Conservation (phyloP, 2,329 filamentous ascomycete genomes). For the Paecilomyces sp. region DNA sequence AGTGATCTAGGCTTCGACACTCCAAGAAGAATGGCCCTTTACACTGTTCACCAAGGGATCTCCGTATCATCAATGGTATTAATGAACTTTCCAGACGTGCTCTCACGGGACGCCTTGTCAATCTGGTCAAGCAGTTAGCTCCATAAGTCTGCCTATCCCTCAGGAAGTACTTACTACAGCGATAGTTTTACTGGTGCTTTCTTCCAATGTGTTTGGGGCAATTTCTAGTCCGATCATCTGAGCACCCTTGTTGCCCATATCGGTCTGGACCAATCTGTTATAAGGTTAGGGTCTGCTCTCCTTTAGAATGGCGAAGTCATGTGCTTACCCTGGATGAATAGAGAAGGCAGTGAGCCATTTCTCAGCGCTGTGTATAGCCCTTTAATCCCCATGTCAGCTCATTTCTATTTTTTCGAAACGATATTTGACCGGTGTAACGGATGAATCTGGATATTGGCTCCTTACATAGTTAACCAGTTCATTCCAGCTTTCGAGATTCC, state of each 20-base stretch:
- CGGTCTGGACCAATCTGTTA: conserved; percentile 15
- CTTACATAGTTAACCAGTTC: neutral
- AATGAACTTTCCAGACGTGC: conserved; percentile 13
- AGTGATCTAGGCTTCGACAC: neutral
- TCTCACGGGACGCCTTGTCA: conserved; percentile 6
- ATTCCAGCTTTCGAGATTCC: neutral
- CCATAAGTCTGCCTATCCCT: neutral
- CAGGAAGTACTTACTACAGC: neutral
- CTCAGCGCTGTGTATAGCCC: neutral
- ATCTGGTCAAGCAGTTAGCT: conserved; percentile 10
- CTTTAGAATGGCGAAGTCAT: no score
- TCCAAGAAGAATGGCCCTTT: neutral
- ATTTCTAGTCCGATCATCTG: conserved; percentile 8
- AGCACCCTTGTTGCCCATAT: conserved; percentile 14
- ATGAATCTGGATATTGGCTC: neutral
- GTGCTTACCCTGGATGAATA: conserved; percentile 11
- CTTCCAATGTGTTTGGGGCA: conserved; percentile 12
- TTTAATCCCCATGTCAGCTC: neutral
- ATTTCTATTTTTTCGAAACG: neutral
- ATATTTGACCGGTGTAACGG: neutral
- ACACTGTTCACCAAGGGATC: conserved; percentile 12
- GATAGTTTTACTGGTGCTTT: conserved; percentile 6
- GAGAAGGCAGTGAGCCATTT: conserved; percentile 12
- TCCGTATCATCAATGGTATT: conserved; percentile 10
- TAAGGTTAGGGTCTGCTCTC: neutral